Conservation (phyloP, 106 monocot genomes). For the Vanilla planifolia region DNA sequence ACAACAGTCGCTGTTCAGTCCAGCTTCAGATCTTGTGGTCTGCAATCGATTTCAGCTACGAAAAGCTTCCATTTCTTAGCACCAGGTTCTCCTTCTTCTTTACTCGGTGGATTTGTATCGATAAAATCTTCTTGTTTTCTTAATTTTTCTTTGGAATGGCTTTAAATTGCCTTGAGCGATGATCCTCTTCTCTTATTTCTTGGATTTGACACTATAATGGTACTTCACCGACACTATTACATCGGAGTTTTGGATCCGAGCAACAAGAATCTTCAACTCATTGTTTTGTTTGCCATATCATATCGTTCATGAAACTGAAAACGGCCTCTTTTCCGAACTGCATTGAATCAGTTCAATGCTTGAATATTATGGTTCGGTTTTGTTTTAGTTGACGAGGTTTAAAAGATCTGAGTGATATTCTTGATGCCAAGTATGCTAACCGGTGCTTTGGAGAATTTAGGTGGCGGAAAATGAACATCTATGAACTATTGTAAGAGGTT, state of each 20-base stretch:
- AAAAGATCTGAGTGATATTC: background rate
- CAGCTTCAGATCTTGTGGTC: conserved; percentile 1
- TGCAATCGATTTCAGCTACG: background rate
- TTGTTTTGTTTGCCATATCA: background rate
- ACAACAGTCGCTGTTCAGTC: too few relatives aligned
- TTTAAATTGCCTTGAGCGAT: background rate
- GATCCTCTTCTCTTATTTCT: background rate
- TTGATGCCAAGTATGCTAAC: background rate
- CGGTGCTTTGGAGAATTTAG: background rate
- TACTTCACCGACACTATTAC: background rate
- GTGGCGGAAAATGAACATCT: background rate
- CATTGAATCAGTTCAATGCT: background rate
- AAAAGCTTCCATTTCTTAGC: background rate
- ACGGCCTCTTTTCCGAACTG: background rate
- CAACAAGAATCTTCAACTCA: background rate
- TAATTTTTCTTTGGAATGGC: background rate
- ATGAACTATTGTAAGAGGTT: background rate
- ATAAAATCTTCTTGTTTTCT: background rate
- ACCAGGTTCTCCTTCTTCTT: background rate
- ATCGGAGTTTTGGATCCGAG: background rate
- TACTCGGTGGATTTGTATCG: background rate
- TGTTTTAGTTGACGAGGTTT: background rate
- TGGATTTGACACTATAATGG: background rate
- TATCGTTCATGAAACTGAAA: background rate
- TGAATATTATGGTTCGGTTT: background rate